Base-by-base conservation (phyloP, 2,329 filamentous ascomycete genomes). In the Microcera coccophila region DNA sequence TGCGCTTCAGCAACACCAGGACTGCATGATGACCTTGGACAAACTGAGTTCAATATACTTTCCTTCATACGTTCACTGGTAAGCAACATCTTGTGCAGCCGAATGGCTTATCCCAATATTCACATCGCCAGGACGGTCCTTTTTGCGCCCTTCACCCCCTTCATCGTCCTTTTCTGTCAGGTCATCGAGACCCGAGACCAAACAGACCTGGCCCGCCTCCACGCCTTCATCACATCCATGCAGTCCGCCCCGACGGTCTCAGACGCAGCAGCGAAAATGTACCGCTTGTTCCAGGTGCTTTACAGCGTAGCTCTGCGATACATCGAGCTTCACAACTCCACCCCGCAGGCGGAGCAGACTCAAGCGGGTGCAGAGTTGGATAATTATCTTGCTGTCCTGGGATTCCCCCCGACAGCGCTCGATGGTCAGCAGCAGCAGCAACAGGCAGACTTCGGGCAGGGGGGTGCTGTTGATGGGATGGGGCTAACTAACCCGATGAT, bases 231-330 rank as follows among this genome's bases (percentile, higher is more conserved):
- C 35, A 55, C 62, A 4, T 80, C 74, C 11, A 69, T 81, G 2
- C 70, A 74, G 44, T 68, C 70, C 0, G 71, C 72, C 4, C 69
- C 68, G 22, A 65, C 72, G 4, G 51, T 68, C 2, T 69, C 65
- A 2, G 57, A 78, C 41, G 74, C 75, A 1, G 73, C 77, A 5
- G 67, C 70, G 19, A 78, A 77, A 50, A 64, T 81, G 14, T 72
- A 78, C 47, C 76, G 72, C 19, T 68, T 84, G 12, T 82, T 78
- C 48, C 71, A 77, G 36, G 72, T 81, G 2, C 71, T 84, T 38
- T 72, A 76, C 49, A 78, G 70, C 26, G 74, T 83, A 7, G 79
- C 79, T 1, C 68, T 72, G 26, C 65, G 81, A 4, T 83, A 82
- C 49, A 66, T 82, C 14, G 75, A 81, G 54, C 74, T 76, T 3